Evolutionary conservation across 176 grass and related monocot species (phyloP).

Genomic region (Zoysia japonica): DNA sequence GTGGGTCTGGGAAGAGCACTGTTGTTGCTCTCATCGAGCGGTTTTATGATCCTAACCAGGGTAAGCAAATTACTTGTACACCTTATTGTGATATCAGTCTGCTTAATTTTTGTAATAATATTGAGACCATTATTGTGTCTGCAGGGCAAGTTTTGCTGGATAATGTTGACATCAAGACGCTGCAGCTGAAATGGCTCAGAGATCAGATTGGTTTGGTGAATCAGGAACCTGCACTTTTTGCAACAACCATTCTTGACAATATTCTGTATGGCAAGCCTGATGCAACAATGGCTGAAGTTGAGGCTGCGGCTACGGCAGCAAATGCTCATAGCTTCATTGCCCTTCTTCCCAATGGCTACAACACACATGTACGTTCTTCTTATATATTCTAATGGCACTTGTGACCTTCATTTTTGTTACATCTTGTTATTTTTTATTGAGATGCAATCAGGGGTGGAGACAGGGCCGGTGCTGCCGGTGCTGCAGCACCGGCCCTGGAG

Average conservation of each 20-base stretch:
- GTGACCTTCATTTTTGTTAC: not conserved
- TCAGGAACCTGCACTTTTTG: conserved; percentile 84
- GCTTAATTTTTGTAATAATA: not conserved
- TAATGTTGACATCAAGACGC: conserved; percentile 71
- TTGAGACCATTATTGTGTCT: conserved; percentile 8
- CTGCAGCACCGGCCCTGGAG: too few relatives aligned
- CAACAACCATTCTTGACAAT: conserved; percentile 85
- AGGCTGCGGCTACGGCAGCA: conserved; percentile 66
- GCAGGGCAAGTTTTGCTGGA: conserved; percentile 76
- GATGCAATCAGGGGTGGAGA: too few relatives aligned
- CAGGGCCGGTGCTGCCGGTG: too few relatives aligned
- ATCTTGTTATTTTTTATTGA: not conserved
- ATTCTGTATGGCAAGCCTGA: conserved; percentile 78
- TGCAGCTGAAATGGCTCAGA: conserved; percentile 80
- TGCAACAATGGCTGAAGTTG: conserved; percentile 70
- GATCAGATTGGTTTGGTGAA: conserved; percentile 88
- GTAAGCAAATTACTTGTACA: conserved; percentile 35
- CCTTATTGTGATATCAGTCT: not conserved
- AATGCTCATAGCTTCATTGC: conserved; percentile 92
- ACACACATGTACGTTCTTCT: conserved; percentile 64
- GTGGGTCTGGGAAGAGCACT: conserved; percentile 91
- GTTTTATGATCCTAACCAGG: conserved; percentile 90
- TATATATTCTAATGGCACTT: not conserved
- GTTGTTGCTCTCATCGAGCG: conserved; percentile 79
- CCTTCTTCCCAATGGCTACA: conserved; percentile 79